Evolutionary conservation across 805 yeast genomes (phyloP).

Genomic region (Saccharomycodes ludwigii): DNA sequence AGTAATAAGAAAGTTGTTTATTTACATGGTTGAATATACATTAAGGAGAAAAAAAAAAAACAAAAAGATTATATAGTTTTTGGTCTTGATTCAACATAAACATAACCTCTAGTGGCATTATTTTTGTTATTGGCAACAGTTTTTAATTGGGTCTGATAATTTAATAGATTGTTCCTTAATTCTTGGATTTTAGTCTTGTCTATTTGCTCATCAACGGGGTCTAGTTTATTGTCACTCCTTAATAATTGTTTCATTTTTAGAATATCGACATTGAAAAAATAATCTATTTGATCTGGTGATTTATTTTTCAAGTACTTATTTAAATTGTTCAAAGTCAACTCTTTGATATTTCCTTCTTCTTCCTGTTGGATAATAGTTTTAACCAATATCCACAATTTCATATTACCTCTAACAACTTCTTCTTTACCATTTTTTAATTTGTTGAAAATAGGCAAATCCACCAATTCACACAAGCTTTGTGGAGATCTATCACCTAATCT

Average conservation of each 20-base stretch:
- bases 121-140: background rate
- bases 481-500: slow-evolving; percentile 85
- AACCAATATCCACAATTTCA: slow-evolving; percentile 21
- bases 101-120: too few species aligned
- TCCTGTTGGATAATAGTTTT: slow-evolving; percentile 16
- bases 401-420: slow-evolving; percentile 18
- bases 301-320: background rate
- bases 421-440: background rate
- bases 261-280: slow-evolving; percentile 3
- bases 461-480: slow-evolving; percentile 77
- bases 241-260: slow-evolving; percentile 1
- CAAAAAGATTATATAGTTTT: too few species aligned
- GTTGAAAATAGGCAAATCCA: slow-evolving; percentile 38
- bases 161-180: too few species aligned
- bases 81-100: too few species aligned
- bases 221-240: too few species aligned
- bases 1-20: too few species aligned
- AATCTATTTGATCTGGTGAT: background rate
- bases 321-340: background rate
- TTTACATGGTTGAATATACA: too few species aligned
- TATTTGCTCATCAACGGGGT: too few species aligned
- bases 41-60: too few species aligned
- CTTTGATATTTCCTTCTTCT: slow-evolving; percentile 9
- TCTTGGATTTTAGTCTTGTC: too few species aligned
- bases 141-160: background rate